These are phyloP conservation scores for Salvia splendens DNA, from an alignment of 257 asterid species.

Conservation along the genomic window DNA sequence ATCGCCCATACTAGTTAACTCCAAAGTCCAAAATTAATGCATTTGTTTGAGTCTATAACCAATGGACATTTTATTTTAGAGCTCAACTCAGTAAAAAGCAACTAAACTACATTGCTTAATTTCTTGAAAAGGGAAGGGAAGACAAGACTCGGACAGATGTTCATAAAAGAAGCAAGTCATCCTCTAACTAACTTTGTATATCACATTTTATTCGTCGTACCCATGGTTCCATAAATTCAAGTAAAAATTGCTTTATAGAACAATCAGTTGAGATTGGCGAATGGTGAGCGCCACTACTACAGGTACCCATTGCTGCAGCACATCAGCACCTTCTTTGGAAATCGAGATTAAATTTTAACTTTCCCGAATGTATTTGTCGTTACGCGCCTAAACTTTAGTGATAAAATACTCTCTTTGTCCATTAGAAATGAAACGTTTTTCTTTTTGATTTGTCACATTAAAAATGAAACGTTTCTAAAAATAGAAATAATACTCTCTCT, in stretches of 20 bases:
- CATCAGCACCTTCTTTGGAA: background rate
- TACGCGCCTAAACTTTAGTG: too few relatives aligned
- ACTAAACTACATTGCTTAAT: background rate
- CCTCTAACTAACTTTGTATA: background rate
- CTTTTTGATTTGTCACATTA: too few relatives aligned
- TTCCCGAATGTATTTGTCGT: too few relatives aligned
- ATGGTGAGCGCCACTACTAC: too few relatives aligned
- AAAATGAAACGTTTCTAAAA: too few relatives aligned
- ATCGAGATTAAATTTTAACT: background rate
- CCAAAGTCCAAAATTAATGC: background rate
- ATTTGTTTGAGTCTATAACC: background rate
- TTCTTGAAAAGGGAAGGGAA: background rate
- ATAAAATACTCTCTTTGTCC: too few relatives aligned
- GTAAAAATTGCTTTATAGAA: slow-evolving; percentile 94
- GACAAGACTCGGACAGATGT: background rate
- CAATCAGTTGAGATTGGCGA: slow-evolving; percentile 99
- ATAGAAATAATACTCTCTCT: too few relatives aligned
- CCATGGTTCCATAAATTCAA: slow-evolving; percentile 99
- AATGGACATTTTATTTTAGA: background rate
- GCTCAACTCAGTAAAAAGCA: background rate
- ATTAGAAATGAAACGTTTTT: too few relatives aligned
- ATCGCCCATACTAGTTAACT: background rate
- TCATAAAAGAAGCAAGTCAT: background rate
- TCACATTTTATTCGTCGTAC: slow-evolving; percentile 57
- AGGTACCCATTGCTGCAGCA: slow-evolving; percentile 27